Base-by-base conservation (phyloP, 1,139 yeast species). In the Candida glucosophila region DNA sequence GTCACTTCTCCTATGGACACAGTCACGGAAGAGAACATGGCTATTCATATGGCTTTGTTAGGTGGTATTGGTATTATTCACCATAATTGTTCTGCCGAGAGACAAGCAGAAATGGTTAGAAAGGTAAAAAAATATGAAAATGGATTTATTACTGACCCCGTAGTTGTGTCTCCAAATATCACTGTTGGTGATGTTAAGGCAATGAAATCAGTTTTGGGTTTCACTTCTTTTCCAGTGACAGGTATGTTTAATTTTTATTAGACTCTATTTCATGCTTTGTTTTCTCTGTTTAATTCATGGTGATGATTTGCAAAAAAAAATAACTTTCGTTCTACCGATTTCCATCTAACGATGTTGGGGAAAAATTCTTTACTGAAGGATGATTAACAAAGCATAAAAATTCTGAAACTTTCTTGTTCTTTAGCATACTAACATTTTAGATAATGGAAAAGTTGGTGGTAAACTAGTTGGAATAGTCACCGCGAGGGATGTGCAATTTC, bases 241-340 rank as follows among this genome's bases (percentile, higher is more conserved):
- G 96, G 97, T 90, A 83, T 69, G 98, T 86, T 41, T 36, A 30
- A 23, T 32, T 24, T 27, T 24, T 12, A 20, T 12, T 7, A 5
- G 12, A 12, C 14, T 12, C 14, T 20, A 10, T 10, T 43, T 55
- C 51, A 48, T 43, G 55, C 55, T 59, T 58, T 22, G 26, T 34
- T 32, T 27, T 14, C 24, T 23, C 17, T 22, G 23, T 18, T 14
- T 22, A 6, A 10, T 25, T 26, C 30, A 29, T 35, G 37, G 55
- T 78, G 93, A 82, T 81, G 93, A 75, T 66, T 58, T 55, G 52
- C 44, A 44, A n/a, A 43, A 49, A 43, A 38, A 55, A 55, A 67
- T 83, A 86, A 90, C 97, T 90, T 90, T 90, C 98, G 97, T 90
- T 90, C 98, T 90, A 80, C 98, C 95, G 96, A 79, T 49, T 58